These are phyloP conservation scores for Crassisporium funariophilum DNA, from an alignment of 768 basidiomycete genomes.

Conservation along the genomic window DNA sequence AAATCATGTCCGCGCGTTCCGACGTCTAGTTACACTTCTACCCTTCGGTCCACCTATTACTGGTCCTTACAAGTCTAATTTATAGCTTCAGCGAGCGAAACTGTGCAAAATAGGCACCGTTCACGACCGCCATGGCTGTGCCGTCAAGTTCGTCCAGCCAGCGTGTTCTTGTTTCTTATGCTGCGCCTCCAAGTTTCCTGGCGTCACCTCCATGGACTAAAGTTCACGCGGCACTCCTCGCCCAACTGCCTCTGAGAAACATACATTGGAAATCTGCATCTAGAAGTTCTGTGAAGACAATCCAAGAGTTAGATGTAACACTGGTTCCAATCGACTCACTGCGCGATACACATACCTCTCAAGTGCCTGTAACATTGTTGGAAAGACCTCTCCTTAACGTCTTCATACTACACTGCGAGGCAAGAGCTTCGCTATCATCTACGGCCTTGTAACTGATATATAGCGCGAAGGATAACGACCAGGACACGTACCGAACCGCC, in stretches of 20 bases:
- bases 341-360: conserved; percentile 74
- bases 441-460: neutral
- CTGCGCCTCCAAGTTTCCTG: conserved; percentile 62
- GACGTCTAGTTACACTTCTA: too few relatives aligned
- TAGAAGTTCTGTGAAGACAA: conserved; percentile 75
- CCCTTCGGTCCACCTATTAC: too few relatives aligned
- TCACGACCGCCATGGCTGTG: conserved; percentile 22
- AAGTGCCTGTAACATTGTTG: conserved; percentile 74
- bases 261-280: conserved; percentile 89
- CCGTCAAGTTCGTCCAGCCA: conserved; percentile 32
- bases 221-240: conserved; percentile 61
- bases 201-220: conserved; percentile 76
- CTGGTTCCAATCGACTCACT: conserved; percentile 68
- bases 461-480: conserved; percentile 51
- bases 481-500: conserved; percentile 76
- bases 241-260: conserved; percentile 82
- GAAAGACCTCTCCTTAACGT: conserved; percentile 88
- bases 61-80: too few relatives aligned
- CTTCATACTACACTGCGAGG: conserved; percentile 88
- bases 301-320: conserved; percentile 84
- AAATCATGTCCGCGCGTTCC: too few relatives aligned
- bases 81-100: too few relatives aligned
- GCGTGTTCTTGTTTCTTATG: conserved; percentile 68
- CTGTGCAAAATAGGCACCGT: too few relatives aligned
- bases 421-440: conserved; percentile 33